Evolutionary conservation across 345 rosid genomes (phyloP).

Genomic region (Rhodamnia rubescens): DNA sequence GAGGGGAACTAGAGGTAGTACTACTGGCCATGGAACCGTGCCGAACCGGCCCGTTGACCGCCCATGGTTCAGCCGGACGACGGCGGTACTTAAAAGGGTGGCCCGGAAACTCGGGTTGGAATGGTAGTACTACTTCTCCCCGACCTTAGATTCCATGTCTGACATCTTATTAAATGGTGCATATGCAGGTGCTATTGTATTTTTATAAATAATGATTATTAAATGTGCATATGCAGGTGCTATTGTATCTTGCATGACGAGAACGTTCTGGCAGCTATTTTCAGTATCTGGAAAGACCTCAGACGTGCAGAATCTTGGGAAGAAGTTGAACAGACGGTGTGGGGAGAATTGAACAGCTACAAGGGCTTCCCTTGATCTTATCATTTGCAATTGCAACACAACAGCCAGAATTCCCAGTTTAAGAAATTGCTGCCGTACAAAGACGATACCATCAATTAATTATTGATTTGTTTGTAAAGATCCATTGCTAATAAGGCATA

Average conservation of each 20-base stretch:
- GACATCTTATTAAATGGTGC: neutral
- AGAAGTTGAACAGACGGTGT: slow-evolving; percentile 64
- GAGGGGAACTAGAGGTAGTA: too few species aligned
- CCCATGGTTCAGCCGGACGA: too few species aligned
- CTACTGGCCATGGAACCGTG: too few species aligned
- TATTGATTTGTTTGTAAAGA: neutral
- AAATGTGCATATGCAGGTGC: slow-evolving; percentile 42
- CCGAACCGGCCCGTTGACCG: too few species aligned
- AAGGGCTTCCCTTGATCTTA: neutral
- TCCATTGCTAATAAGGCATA: neutral
- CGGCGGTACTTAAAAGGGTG: too few species aligned
- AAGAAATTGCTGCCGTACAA: neutral
- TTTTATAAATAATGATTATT: too few species aligned
- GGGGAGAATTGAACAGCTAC: slow-evolving; percentile 68
- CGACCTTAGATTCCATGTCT: neutral
- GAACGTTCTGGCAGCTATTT: slow-evolving; percentile 75
- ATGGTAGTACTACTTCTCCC: too few species aligned
- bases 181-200: slow-evolving; percentile 79
- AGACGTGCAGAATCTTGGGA: slow-evolving; percentile 64
- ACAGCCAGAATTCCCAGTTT: neutral
- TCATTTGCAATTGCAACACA: neutral
- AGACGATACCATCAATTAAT: neutral
- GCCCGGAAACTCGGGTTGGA: too few species aligned
- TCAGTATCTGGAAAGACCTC: slow-evolving; percentile 66
- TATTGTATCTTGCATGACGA: slow-evolving; percentile 84